Evolutionary conservation across 352 stramenopile genomes (phyloP).

Genomic region (Pythium aquatile): DNA sequence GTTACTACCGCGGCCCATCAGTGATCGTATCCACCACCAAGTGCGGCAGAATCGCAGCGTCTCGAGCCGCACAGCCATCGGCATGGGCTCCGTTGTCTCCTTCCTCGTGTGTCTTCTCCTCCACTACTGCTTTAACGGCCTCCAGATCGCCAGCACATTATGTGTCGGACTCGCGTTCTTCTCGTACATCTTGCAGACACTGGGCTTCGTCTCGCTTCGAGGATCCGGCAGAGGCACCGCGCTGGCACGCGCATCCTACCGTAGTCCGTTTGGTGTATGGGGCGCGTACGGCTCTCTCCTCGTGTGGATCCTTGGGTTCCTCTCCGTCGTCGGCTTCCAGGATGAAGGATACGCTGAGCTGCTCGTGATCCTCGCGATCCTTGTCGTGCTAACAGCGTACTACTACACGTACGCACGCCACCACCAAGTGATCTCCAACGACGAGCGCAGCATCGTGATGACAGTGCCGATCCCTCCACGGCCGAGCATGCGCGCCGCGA

Average conservation of each 20-base stretch:
- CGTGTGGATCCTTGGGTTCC: slow-evolving; percentile 17
- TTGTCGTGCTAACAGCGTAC: slow-evolving; percentile 14
- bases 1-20: slow-evolving; percentile 20
- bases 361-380: background rate
- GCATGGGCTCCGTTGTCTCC: slow-evolving; percentile 5
- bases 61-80: slow-evolving; percentile 10
- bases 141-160: background rate
- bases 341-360: background rate
- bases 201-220: slow-evolving; percentile 14
- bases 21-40: slow-evolving; percentile 5
- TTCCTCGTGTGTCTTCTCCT: slow-evolving; percentile 21
- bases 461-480: background rate
- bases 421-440: slow-evolving; percentile 24
- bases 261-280: slow-evolving; percentile 20
- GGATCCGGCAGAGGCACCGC: background rate
- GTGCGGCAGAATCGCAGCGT: slow-evolving; percentile 3
- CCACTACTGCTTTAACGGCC: slow-evolving; percentile 1
- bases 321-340: slow-evolving; percentile 17
- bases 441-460: slow-evolving; percentile 23
- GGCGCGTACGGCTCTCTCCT: slow-evolving; percentile 17
- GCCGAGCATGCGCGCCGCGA: background rate
- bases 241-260: slow-evolving; percentile 3
- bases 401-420: slow-evolving; percentile 16
- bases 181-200: slow-evolving; percentile 19
- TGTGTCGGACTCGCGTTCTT: slow-evolving; percentile 20